Base-by-base conservation (phyloP, 306 rosid species). In the Inga oerstediana region DNA sequence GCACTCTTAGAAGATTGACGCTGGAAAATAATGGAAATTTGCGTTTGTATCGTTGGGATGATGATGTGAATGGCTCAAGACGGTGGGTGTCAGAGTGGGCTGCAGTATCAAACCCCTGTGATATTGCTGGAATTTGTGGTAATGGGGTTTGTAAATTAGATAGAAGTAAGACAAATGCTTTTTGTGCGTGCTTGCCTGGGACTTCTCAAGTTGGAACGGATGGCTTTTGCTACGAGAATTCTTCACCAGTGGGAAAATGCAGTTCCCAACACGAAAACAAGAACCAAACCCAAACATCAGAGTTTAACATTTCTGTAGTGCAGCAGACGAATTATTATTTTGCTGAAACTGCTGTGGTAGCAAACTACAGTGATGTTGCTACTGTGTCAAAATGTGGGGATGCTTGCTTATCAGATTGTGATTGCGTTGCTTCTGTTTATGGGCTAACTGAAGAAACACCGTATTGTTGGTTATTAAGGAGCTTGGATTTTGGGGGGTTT, bases 71-170 rank as follows among this genome's bases (percentile, higher is more conserved):
- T 54, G 98, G 99, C 1, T 89, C 97, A 2, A 90, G 90, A n/a
- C 94, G 92, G 74, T 93, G 99, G 99, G 90, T 96, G 20, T 77
- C 99, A 35, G 94, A 96, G 70, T 96, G 99, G 98, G 98, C 99
- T 62, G 94, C 99, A 39, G 93, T 93, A 17, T 91, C 96, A 24
- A 96, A 89, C 56, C 97, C 99, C 22, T 96, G 99, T 81, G 96
- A 85, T 70, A 92, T 96, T 82, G 97, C 98, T 56, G 99, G 98
- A 71, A 88, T 90, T 82, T 96, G 98, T 81, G 98, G 99, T 14
- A 96, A 93, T 72, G 98, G 98, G 1, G 82, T 96, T 49, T 96
- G 98, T 79, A 85, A 84, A 46, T 83, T 93, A 86, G 97, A 96
- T 62, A 85, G 74, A 76, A 91, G 87, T 2, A 91, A 89, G 86